Percentiles rank a stretch among this genome's conserved stretches.
These are phyloP conservation scores for Irpex rosettiformis DNA, from an alignment of 1,284 basidiomycete genomes.

Conservation along the genomic window DNA sequence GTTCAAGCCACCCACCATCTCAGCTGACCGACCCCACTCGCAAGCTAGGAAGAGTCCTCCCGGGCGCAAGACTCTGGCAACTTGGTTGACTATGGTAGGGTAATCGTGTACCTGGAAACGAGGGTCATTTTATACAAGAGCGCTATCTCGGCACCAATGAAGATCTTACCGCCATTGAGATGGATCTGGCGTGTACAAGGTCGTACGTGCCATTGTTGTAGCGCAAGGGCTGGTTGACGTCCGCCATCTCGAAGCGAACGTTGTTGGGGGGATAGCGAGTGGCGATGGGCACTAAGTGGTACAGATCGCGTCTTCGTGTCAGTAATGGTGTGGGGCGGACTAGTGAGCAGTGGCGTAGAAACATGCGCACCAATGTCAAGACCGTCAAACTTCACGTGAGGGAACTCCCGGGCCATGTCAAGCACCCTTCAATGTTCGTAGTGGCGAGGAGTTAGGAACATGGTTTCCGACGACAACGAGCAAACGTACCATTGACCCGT, in stretches of 20 bases:
- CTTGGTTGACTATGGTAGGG: slow-evolving; percentile 47
- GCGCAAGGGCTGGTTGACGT: slow-evolving; percentile 48
- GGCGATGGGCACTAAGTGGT: slow-evolving; percentile 60
- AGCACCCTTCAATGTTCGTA: slow-evolving; percentile 48
- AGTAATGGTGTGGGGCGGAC: background rate
- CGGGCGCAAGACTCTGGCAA: slow-evolving; percentile 54
- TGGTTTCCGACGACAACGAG: slow-evolving; percentile 5
- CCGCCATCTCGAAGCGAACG: slow-evolving; percentile 60
- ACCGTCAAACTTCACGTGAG: slow-evolving; percentile 59
- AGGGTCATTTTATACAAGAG: slow-evolving; percentile 1
- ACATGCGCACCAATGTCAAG: slow-evolving; percentile 61
- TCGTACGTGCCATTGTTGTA: slow-evolving; percentile 53
- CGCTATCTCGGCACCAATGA: background rate
- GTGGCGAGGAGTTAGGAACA: background rate
- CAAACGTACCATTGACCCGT: slow-evolving; percentile 61
- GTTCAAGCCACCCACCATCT: slow-evolving; percentile 34
- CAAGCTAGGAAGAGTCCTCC: slow-evolving; percentile 63
- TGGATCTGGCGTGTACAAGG: slow-evolving; percentile 56
- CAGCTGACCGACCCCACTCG: slow-evolving; percentile 49
- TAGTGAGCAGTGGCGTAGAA: background rate
- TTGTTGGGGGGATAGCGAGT: slow-evolving; percentile 56
- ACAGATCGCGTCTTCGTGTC: slow-evolving; percentile 10
- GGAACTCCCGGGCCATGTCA: slow-evolving; percentile 66
- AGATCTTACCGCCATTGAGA: slow-evolving; percentile 53
- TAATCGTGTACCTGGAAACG: slow-evolving; percentile 46